phyloP scores from a whole-genome alignment of 176 grass and related monocot species.

The Musa troglodytarum region DNA sequence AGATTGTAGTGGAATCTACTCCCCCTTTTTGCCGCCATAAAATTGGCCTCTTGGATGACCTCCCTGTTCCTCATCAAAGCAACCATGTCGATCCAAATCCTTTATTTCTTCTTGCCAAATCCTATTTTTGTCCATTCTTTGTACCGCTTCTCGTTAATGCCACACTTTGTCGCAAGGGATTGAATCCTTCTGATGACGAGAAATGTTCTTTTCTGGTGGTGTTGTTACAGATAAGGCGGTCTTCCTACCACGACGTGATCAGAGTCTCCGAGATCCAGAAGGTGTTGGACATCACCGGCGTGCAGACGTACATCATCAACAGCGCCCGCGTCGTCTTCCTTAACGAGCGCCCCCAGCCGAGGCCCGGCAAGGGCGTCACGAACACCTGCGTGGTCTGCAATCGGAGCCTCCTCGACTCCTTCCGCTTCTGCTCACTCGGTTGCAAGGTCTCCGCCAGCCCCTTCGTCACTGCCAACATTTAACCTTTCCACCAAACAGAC shows the following conservation, averaged over 20 bases:
- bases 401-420: conserved; percentile 91
- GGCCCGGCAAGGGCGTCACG: conserved; percentile 92
- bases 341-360: conserved; percentile 83
- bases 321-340: conserved; percentile 98
- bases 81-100: not conserved
- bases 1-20: too few species aligned
- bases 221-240: conserved; percentile 61
- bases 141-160: not conserved
- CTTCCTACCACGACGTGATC: conserved; percentile 99
- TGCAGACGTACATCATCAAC: conserved; percentile 99
- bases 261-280: conserved; percentile 91
- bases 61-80: not conserved
- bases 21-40: too few species aligned
- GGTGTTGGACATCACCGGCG: conserved; percentile 83
- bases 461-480: too few species aligned
- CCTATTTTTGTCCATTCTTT: not conserved
- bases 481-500: too few species aligned
- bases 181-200: not conserved
- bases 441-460: conserved; percentile 49
- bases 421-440: conserved; percentile 97
- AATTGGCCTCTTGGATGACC: too few species aligned
- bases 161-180: not conserved
- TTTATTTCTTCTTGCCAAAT: not conserved
- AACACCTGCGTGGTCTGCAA: conserved; percentile 95
- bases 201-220: not conserved